phyloP scores from a whole-genome alignment of 257 asterid species.

The Jacaranda mimosifolia region DNA sequence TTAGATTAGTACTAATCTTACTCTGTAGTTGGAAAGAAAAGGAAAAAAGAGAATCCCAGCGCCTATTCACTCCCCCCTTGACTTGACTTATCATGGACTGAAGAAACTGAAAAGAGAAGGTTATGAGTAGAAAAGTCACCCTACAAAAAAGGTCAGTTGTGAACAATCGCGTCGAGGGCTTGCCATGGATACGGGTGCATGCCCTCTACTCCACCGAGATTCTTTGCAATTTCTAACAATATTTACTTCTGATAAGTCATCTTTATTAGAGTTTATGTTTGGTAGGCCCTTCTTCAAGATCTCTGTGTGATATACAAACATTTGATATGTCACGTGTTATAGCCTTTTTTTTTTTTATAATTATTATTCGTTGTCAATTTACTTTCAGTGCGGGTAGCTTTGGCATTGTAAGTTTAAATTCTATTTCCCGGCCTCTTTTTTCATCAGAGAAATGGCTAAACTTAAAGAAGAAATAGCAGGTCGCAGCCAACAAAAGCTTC shows the following conservation, averaged over 20 bases:
- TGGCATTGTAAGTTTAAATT: conserved; percentile 23
- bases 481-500: conserved; percentile 88
- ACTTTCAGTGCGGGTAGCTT: conserved; percentile 26
- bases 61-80: not conserved
- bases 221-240: conserved; percentile 12
- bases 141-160: not conserved
- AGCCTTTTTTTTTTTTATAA: conserved; percentile 2
- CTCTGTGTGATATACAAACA: conserved; percentile 1
- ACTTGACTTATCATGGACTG: not conserved
- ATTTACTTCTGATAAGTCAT: not conserved
- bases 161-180: not conserved
- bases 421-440: conserved; percentile 25
- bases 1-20: not conserved
- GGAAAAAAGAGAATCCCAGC: not conserved
- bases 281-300: not conserved
- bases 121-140: not conserved
- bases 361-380: not conserved
- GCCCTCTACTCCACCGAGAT: not conserved
- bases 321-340: conserved; percentile 5
- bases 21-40: not conserved
- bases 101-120: not conserved
- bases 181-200: not conserved
- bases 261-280: not conserved
- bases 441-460: conserved; percentile 78
- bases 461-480: conserved; percentile 80